Evolutionary conservation across 2,329 filamentous ascomycete species (phyloP).

Genomic region (Xylariaceae sp.): DNA sequence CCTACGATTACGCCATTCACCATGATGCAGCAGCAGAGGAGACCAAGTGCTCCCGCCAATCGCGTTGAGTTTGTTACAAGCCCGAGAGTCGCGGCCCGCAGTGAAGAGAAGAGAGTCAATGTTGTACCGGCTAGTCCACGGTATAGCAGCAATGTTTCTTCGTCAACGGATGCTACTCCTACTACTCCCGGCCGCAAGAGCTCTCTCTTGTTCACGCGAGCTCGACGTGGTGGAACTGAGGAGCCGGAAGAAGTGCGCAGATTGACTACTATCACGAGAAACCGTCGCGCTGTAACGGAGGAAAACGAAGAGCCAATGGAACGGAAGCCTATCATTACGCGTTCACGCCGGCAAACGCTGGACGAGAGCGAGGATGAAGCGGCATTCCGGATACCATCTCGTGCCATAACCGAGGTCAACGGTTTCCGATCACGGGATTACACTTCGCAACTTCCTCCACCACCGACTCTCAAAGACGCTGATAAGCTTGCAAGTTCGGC

Average conservation of each 20-base stretch:
- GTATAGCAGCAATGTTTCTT: constrained; percentile 35
- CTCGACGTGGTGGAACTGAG: constrained; percentile 45
- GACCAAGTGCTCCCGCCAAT: constrained; percentile 37
- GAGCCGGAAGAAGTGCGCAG: constrained; percentile 48
- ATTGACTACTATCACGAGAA: constrained; percentile 41
- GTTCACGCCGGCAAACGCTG: constrained; percentile 42
- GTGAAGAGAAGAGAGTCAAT: constrained; percentile 49
- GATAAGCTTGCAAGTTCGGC: constrained; percentile 39
- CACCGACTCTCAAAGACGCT: constrained; percentile 30
- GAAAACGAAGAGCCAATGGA: constrained; percentile 41
- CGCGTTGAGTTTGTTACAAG: constrained; percentile 38
- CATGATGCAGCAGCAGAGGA: constrained; percentile 35
- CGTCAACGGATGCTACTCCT: constrained; percentile 36
- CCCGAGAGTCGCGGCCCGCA: constrained; percentile 45
- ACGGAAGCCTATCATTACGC: constrained; percentile 40
- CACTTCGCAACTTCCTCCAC: constrained; percentile 34
- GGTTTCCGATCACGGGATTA: constrained; percentile 38
- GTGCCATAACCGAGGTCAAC: constrained; percentile 53
- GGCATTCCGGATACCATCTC: constrained; percentile 52
- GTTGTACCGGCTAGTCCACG: constrained; percentile 43
- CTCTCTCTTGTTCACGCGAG: constrained; percentile 44
- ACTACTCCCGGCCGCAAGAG: constrained; percentile 45
- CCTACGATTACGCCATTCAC: constrained; percentile 42
- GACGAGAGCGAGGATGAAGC: constrained; percentile 46
- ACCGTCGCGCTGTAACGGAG: constrained; percentile 42